A percentile compares a stretch with the other conserved stretches of the same genome.
phyloP scores from a whole-genome alignment of 495 filamentous ascomycete species.

The Penicillium samsonianum region DNA sequence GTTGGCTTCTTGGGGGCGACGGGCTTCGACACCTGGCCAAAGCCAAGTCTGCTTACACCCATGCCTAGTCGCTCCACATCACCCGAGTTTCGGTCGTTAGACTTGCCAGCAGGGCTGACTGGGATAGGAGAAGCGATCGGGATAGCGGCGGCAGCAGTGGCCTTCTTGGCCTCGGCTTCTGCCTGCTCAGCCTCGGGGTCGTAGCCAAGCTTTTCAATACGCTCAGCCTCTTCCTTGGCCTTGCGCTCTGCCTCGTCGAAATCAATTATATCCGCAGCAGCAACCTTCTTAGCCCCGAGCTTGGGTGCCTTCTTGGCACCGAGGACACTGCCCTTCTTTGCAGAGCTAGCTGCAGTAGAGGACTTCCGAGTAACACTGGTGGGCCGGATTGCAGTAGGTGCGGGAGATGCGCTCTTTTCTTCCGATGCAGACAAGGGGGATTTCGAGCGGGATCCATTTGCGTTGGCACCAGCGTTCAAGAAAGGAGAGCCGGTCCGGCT shows the following conservation, averaged over 20 bases:
- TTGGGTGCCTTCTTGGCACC: constrained; percentile 86
- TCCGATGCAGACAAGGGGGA: constrained; percentile 75
- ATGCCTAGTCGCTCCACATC: constrained; percentile 91
- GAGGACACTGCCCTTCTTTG: constrained; percentile 80
- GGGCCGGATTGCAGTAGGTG: constrained; percentile 66
- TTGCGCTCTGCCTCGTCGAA: constrained; percentile 97
- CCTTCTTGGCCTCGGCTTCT: constrained; percentile 54
- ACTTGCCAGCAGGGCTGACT: constrained; percentile 59
- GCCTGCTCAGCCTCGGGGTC: constrained; percentile 85
- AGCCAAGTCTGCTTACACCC: constrained; percentile 84
- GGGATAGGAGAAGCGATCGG: constrained; percentile 73
- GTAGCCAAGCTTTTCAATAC: constrained; percentile 97
- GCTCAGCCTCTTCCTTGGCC: constrained; percentile 95
- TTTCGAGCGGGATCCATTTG: constrained; percentile 72
- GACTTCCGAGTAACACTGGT: constrained; percentile 78
- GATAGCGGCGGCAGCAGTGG: constrained; percentile 50
- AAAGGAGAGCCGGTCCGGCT: constrained; percentile 87
- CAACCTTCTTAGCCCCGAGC: constrained; percentile 89
- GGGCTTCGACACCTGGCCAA: constrained; percentile 76
- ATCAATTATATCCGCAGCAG: constrained; percentile 73
- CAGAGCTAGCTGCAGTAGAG: constrained; percentile 52
- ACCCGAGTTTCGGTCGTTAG: constrained; percentile 60
- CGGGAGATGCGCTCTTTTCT: constrained; percentile 43
- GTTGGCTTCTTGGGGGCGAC: constrained; percentile 72
- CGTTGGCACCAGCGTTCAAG: constrained; percentile 70